Conservation (phyloP, 305 asterid genomes). For the Solanum chacoense region DNA sequence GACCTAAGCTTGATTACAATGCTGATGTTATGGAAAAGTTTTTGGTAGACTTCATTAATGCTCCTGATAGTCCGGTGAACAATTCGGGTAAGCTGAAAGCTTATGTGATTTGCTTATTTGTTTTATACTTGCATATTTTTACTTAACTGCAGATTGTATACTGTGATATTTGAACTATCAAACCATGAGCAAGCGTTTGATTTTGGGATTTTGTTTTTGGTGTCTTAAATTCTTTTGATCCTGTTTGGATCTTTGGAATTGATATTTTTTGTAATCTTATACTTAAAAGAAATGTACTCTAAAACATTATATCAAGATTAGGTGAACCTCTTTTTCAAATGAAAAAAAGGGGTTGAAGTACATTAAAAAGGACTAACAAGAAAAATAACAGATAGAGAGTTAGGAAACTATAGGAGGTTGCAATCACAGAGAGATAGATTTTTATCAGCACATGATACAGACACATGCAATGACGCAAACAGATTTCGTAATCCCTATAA, state of each 20-base stretch:
- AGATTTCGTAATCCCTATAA: background rate
- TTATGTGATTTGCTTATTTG: background rate
- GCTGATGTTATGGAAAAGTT: slow-evolving; percentile 85
- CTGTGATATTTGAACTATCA: background rate
- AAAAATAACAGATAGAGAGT: background rate
- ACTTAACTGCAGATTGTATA: background rate
- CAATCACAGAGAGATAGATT: background rate
- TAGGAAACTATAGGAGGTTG: background rate
- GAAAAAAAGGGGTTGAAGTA: background rate
- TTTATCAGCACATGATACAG: background rate
- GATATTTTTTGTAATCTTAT: background rate
- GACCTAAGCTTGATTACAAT: slow-evolving; percentile 73
- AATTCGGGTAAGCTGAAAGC: slow-evolving; percentile 21
- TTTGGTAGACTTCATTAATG: slow-evolving; percentile 56
- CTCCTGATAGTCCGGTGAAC: slow-evolving; percentile 58
- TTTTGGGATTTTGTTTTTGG: background rate
- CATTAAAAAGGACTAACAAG: background rate
- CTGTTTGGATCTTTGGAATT: background rate
- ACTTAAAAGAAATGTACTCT: background rate
- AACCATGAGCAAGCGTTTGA: background rate
- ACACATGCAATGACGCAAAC: background rate
- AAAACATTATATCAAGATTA: background rate
- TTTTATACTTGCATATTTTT: background rate
- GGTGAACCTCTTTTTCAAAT: background rate
- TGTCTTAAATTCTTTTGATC: background rate